Evolutionary conservation across 257 asterid species (phyloP).

Genomic region (Vinca minor): DNA sequence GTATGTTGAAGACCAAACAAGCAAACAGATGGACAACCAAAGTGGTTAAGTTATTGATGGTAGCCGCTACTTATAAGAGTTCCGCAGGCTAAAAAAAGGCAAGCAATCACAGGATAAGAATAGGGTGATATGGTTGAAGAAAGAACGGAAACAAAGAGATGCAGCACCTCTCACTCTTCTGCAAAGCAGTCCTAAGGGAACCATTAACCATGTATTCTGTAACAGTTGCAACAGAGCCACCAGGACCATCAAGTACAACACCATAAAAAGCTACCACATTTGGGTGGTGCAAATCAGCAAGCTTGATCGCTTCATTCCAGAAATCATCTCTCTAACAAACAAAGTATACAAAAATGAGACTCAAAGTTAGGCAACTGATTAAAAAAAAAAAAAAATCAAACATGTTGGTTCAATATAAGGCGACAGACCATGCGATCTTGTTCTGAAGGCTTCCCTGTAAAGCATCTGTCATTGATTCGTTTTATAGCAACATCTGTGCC

Average conservation of each 20-base stretch:
- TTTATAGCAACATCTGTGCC: slow-evolving; percentile 97
- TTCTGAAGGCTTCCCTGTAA: slow-evolving; percentile 93
- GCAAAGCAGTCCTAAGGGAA: slow-evolving; percentile 82
- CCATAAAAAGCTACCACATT: slow-evolving; percentile 98
- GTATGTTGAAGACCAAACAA: neutral
- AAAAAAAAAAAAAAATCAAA: neutral
- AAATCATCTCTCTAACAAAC: slow-evolving; percentile 74
- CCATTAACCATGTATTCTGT: slow-evolving; percentile 99
- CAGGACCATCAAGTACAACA: slow-evolving; percentile 92
- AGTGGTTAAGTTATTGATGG: neutral
- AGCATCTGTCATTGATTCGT: slow-evolving; percentile 88
- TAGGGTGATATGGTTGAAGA: neutral
- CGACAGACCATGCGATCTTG: slow-evolving; percentile 88
- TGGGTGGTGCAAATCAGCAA: slow-evolving; percentile 98
- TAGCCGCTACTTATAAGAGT: neutral
- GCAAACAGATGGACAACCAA: neutral
- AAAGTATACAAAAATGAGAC: slow-evolving; percentile 14
- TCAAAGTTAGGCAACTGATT: slow-evolving; percentile 2
- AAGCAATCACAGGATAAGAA: neutral
- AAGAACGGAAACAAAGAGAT: neutral
- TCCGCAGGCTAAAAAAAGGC: neutral
- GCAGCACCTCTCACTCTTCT: slow-evolving; percentile 74
- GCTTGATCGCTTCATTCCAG: slow-evolving; percentile 98
- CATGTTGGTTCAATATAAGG: slow-evolving; percentile 6
- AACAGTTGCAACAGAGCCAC: slow-evolving; percentile 92